A percentile compares a stretch with the other conserved stretches of the same genome.
Conservation (phyloP, 164 flowering plant species). For the Annona squamosa region DNA sequence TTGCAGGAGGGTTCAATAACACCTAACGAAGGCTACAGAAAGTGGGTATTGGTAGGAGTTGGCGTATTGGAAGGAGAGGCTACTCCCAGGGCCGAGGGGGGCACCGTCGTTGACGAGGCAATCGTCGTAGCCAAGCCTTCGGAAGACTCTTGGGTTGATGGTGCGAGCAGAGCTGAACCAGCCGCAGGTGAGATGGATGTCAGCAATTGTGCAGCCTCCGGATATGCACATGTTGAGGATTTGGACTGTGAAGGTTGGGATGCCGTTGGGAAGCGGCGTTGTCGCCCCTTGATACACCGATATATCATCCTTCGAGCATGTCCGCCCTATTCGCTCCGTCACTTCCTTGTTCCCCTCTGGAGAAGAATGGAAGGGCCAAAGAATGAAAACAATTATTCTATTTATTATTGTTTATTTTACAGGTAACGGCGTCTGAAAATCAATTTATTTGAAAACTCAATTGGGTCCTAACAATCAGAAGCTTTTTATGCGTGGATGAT, state of each 20-base stretch:
- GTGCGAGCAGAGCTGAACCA: conserved; percentile 56
- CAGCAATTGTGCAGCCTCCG: conserved; percentile 30
- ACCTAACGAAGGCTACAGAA: conserved; percentile 33
- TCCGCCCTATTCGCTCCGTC: conserved; percentile 21
- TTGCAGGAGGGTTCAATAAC: conserved; percentile 9
- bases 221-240: conserved; percentile 35
- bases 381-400: no score
- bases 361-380: no score
- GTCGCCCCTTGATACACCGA: conserved; percentile 46
- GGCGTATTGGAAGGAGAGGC: conserved; percentile 49
- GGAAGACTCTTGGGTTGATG: conserved; percentile 42
- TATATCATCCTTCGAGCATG: conserved; percentile 44
- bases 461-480: no score
- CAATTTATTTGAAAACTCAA: no score
- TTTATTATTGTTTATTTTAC: no score
- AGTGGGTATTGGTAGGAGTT: conserved; percentile 42
- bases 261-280: conserved; percentile 53
- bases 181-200: conserved; percentile 53
- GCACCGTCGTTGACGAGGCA: conserved; percentile 57
- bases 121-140: conserved; percentile 30
- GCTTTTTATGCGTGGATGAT: no score
- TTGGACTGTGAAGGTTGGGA: conserved; percentile 58
- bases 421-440: no score
- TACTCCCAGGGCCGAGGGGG: conserved; percentile 29
- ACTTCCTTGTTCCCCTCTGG: conserved; percentile 2